phyloP scores from a whole-genome alignment of 2,329 filamentous ascomycete species.

The Epichloe glyceriae region DNA sequence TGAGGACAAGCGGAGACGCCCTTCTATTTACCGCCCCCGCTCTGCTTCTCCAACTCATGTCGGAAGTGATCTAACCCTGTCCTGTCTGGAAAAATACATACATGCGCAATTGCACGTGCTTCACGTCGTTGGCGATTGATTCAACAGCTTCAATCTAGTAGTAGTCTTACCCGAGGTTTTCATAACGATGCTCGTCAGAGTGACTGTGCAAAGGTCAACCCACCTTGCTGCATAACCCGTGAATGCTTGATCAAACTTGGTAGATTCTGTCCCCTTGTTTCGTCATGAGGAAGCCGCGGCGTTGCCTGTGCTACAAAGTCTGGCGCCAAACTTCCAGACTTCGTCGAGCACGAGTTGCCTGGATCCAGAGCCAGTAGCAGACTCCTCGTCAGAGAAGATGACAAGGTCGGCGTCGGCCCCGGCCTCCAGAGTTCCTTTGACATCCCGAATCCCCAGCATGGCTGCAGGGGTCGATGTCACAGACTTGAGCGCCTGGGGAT shows the following conservation, averaged over 20 bases:
- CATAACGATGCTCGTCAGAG: not conserved
- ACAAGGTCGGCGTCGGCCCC: slow-evolving; percentile 58
- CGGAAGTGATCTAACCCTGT: not conserved
- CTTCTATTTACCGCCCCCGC: not conserved
- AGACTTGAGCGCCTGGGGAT: slow-evolving; percentile 54
- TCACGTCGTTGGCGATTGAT: not conserved
- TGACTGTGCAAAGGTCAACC: not conserved
- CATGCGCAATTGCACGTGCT: not conserved
- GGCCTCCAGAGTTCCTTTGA: slow-evolving; percentile 53
- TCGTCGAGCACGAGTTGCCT: slow-evolving; percentile 52
- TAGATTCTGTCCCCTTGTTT: not conserved
- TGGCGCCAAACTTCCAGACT: slow-evolving; percentile 66
- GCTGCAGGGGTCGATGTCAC: slow-evolving; percentile 66
- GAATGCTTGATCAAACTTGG: not conserved
- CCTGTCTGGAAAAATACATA: not conserved
- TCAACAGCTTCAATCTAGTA: not conserved
- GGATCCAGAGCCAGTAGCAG: slow-evolving; percentile 23
- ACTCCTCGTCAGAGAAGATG: slow-evolving; percentile 43
- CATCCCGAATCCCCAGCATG: slow-evolving; percentile 55
- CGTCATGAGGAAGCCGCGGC: not conserved
- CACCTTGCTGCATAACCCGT: not conserved
- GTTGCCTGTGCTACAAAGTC: slow-evolving; percentile 24
- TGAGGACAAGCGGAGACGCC: not conserved
- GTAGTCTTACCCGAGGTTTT: not conserved
- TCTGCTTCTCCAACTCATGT: not conserved